Evolutionary conservation across 352 stramenopile genomes (phyloP), one percentile per base, ranked within the genome.

Genomic region (Albugo laibachii): DNA sequence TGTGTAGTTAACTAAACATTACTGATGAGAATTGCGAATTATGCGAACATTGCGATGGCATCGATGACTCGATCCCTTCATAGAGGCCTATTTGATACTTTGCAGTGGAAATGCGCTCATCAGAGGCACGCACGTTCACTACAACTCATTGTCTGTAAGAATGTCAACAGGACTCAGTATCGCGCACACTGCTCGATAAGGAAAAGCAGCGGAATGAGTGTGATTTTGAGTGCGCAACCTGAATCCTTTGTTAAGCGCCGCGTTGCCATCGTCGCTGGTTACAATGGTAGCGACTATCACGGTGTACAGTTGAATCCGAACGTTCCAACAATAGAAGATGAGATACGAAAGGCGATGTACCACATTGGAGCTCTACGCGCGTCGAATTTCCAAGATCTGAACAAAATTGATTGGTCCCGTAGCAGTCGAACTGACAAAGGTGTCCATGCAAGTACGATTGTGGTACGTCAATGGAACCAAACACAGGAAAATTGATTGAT

Each of bases 361-460:
- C 34, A 80, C 13, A 68, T 64, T 1, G 83, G 83, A 15, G 74
- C 74, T 48, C 92, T 95, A 56, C 72, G 71, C 36, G 76, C 89
- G 53, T 89, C 72, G 37, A 94, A 94, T 55, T 86, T 89, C 36
- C 79, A 69, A 38, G 70, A 93, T 53, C 45, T 92, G 53, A 58
- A 52, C 53, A 94, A 94, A 60, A 91, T 95, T 47, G 79, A 86
- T 55, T 95, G 83, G 83, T 70, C 81, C 12, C 60, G 81, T 20
- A 92, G 78, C 63, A 91, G 75, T 36, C 76, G 84, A 18, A 95
- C 84, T 18, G 84, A 95, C 62, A 95, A 95, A 50, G 83, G 84
- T 21, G 84, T 94, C 36, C 84, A 95, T 51, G 84, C 84, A 5
- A 62, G 76, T 19, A 84, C 72, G 61, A 93, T 92, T 50, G 81